A percentile compares a stretch with the other conserved stretches of the same genome.
phyloP scores from a whole-genome alignment of 108 stramenopile genomes.

The Nitzschia palea region DNA sequence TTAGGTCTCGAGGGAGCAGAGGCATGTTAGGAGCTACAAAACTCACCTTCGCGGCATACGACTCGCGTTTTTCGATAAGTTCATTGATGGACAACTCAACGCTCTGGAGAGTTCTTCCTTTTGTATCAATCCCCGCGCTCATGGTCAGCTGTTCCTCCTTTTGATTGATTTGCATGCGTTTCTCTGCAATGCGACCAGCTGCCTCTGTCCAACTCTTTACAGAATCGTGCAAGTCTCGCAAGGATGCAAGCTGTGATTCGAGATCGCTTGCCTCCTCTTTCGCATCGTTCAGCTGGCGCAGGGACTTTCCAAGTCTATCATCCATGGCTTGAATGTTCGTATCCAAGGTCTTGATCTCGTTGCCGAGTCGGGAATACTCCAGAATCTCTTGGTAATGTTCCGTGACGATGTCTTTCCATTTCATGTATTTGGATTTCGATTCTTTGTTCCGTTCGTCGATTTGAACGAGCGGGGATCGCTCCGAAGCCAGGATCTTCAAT shows the following conservation, averaged over 20 bases:
- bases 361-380: slow-evolving; percentile 48
- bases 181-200: slow-evolving; percentile 33
- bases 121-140: slow-evolving; percentile 19
- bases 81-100: slow-evolving; percentile 64
- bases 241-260: slow-evolving; percentile 33
- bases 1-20: neutral
- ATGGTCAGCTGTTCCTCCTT: slow-evolving; percentile 51
- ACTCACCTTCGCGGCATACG: slow-evolving; percentile 36
- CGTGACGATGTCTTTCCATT: slow-evolving; percentile 40
- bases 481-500: slow-evolving; percentile 15
- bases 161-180: slow-evolving; percentile 50
- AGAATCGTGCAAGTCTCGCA: slow-evolving; percentile 56
- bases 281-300: slow-evolving; percentile 33
- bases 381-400: slow-evolving; percentile 37
- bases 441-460: slow-evolving; percentile 37
- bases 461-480: slow-evolving; percentile 23
- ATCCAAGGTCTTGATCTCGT: slow-evolving; percentile 58
- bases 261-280: slow-evolving; percentile 17
- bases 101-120: slow-evolving; percentile 56
- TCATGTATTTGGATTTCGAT: slow-evolving; percentile 40
- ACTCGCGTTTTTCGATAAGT: slow-evolving; percentile 49
- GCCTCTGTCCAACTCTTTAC: slow-evolving; percentile 47
- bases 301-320: slow-evolving; percentile 23
- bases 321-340: slow-evolving; percentile 36
- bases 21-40: neutral